These are phyloP conservation scores for Detonula confervacea DNA, from an alignment of 352 stramenopile genomes.

Conservation along the genomic window DNA sequence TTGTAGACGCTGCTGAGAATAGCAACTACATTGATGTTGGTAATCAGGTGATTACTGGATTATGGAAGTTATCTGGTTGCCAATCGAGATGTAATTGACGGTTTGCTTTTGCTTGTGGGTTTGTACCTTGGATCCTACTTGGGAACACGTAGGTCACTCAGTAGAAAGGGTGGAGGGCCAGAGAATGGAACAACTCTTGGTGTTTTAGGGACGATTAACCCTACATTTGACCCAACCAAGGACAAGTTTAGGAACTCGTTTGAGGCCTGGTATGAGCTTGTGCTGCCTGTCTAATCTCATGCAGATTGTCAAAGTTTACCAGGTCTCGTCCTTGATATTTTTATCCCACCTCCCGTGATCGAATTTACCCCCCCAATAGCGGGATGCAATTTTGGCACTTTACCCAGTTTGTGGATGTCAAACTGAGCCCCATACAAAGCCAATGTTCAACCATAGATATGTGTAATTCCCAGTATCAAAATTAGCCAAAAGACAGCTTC, in stretches of 20 bases:
- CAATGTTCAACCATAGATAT: neutral
- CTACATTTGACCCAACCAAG: constrained; percentile 1
- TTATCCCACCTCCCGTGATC: no score
- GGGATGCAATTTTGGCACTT: constrained; percentile 1
- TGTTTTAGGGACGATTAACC: neutral
- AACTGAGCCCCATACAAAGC: neutral
- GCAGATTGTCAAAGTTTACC: neutral
- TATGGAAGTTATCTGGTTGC: no score
- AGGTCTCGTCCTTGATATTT: neutral
- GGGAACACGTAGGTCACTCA: no score
- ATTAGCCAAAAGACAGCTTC: neutral
- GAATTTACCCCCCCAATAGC: no score
- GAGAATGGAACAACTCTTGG: neutral
- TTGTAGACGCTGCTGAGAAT: no score
- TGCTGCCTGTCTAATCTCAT: neutral
- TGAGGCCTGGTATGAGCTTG: neutral
- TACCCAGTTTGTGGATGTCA: neutral
- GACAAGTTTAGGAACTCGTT: neutral
- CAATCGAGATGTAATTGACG: no score
- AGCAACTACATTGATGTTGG: no score
- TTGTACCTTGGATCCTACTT: no score
- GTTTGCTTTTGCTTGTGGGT: no score
- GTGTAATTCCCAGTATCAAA: neutral
- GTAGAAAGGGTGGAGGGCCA: constrained; percentile 1
- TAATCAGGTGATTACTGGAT: no score